Base-by-base conservation (phyloP, 129 eudicot genomes). In the Apium graveolens region DNA sequence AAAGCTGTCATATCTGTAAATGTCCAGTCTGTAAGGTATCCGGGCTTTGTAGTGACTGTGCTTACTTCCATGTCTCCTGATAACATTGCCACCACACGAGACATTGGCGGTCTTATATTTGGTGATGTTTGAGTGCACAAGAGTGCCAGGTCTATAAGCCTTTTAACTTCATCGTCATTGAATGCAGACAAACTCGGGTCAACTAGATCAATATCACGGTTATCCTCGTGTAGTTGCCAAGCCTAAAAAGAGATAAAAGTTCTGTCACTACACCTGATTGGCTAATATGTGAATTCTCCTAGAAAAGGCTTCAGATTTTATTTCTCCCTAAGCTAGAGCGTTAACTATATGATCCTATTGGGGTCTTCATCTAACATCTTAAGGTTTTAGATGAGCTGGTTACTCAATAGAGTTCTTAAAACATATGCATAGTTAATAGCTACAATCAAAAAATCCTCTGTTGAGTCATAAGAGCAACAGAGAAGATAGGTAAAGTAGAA, bases 101-200 rank as follows among this genome's bases (percentile, higher is more conserved):
- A 93, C 98, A 93, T 93, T 74, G 96, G 81, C 39, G 98, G 98
- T 14, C 98, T 81, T 51, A 73, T 70, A 17, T 39, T 45, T 32
- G 95, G 92, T 31, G 97, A 86, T 24, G 93, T 85, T 82, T 93
- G 98, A 7, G 86, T 93, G 91, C 98, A 91, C 71, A 88, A 70
- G 65, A 93, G 90, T 13, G 91, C 91, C 14, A 91, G 78, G 9
- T 75, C 79, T 0, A 88, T 86, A 45, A 85, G 55, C 75, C 86
- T 82, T 83, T 79, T 84, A 12, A 86, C 91, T 83, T 83, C 93
- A 5, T 75, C 76, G 46, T 89, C 91, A 18, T 91, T 80, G 45
- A 66, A 87, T 60, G 85, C 81, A 3, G 81, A 62, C 41, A 91
- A 76, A 41, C 24, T 80, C 42, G 81, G 43, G 38, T 93, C 98